Conservation (phyloP, 1,284 basidiomycete genomes). For the Rhodotorula sp. region DNA sequence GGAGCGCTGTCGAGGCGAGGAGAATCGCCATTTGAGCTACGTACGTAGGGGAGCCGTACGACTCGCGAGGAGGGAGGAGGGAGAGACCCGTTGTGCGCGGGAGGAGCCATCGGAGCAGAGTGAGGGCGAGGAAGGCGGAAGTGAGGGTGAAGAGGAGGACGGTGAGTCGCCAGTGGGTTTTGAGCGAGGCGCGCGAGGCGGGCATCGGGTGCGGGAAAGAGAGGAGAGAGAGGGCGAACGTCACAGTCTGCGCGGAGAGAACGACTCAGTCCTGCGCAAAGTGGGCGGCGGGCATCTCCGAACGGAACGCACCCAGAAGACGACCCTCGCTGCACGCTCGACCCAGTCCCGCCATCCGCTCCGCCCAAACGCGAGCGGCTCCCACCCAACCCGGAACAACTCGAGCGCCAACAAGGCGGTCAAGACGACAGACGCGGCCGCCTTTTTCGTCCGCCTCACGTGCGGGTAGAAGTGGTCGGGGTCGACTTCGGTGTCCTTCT, state of each 20-base stretch:
- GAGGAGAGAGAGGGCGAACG: constrained; percentile 58
- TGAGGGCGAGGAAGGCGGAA: constrained; percentile 40
- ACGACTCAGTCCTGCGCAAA: constrained; percentile 5
- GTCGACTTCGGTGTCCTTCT: constrained; percentile 5
- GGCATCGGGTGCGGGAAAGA: constrained; percentile 51
- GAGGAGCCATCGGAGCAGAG: constrained; percentile 27
- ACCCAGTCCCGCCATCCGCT: constrained; percentile 3
- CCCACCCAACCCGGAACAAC: constrained; percentile 43
- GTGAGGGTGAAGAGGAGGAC: constrained; percentile 65
- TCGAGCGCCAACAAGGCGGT: constrained; percentile 56
- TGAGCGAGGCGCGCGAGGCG: constrained; percentile 52
- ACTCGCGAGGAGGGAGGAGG: constrained; percentile 8
- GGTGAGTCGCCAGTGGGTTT: constrained; percentile 61
- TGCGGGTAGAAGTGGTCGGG: constrained; percentile 9
- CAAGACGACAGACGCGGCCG: constrained; percentile 55
- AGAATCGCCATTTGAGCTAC: constrained; percentile 50
- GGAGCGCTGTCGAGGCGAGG: constrained; percentile 55
- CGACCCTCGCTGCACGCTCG: background rate
- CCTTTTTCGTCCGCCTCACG: constrained; percentile 53
- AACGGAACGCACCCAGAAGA: constrained; percentile 5
- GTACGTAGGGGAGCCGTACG: background rate
- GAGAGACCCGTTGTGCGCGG: constrained; percentile 24
- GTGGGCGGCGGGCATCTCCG: background rate
- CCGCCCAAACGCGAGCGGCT: background rate
- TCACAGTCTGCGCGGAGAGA: constrained; percentile 55